Conservation (phyloP, 192 early-diverging fungal species). For the Rhizophagus prolifer region DNA sequence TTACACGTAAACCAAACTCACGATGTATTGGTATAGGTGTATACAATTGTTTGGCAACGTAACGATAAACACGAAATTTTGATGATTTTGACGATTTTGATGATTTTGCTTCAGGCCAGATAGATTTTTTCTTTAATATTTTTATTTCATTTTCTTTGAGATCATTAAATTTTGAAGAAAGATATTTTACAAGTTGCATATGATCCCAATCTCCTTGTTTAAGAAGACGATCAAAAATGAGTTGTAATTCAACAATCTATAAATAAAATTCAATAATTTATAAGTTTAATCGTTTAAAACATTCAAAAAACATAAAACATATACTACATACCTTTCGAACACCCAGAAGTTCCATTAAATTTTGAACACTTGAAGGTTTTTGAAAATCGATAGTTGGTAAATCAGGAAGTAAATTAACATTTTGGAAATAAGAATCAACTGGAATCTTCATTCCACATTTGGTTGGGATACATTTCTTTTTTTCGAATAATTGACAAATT, state of each 20-base stretch:
- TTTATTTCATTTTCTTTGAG: conserved; percentile 60
- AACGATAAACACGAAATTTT: too few species aligned
- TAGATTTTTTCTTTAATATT: conserved; percentile 56
- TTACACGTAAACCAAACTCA: too few species aligned
- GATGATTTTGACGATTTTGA: too few species aligned
- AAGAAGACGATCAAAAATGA: conserved; percentile 77
- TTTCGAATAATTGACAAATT: conserved; percentile 32
- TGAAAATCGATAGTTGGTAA: conserved; percentile 69
- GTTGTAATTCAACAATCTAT: conserved; percentile 76
- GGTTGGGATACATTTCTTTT: conserved; percentile 71
- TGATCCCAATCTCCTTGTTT: conserved; percentile 80
- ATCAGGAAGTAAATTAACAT: conserved; percentile 80
- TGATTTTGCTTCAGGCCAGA: too few species aligned
- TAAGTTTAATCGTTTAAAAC: too few species aligned
- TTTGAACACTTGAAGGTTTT: conserved; percentile 36
- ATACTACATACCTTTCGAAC: conserved; percentile 64
- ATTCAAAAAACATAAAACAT: neutral
- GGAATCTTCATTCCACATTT: conserved; percentile 66
- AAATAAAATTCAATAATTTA: neutral
- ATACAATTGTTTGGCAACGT: too few species aligned
- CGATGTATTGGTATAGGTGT: too few species aligned
- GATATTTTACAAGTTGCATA: conserved; percentile 78
- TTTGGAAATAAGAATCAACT: conserved; percentile 71
- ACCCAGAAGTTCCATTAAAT: conserved; percentile 67
- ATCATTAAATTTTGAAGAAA: conserved; percentile 56